A percentile compares a stretch with the other conserved stretches of the same genome.
phyloP scores from a whole-genome alignment of 1,284 basidiomycete genomes.

The Ceratobasidium papillatum region DNA sequence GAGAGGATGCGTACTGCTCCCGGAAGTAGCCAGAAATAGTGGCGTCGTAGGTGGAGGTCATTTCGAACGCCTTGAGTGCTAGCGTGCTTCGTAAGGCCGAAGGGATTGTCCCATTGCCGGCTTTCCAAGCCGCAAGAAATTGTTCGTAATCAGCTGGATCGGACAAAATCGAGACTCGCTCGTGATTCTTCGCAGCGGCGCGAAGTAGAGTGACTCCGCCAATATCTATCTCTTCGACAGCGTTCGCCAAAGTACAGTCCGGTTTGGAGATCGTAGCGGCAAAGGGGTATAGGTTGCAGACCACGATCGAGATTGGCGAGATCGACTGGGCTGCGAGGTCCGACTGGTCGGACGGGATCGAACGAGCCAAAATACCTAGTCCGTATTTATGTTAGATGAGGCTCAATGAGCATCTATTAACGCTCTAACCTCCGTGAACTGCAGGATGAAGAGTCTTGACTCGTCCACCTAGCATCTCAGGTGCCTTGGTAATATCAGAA shows the following conservation, averaged over 20 bases:
- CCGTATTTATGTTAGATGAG: conserved; percentile 12
- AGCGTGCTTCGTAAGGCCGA: conserved; percentile 78
- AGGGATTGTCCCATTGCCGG: conserved; percentile 72
- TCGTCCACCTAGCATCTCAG: conserved; percentile 99
- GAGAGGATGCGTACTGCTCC: conserved; percentile 89
- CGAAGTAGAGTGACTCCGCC: conserved; percentile 98
- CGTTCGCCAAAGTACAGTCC: conserved; percentile 88
- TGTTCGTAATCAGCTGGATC: conserved; percentile 92
- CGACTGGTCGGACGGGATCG: conserved; percentile 84
- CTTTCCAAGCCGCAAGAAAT: conserved; percentile 81
- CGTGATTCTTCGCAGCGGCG: conserved; percentile 99
- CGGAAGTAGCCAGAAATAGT: conserved; percentile 98
- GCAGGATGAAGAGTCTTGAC: conserved; percentile 99
- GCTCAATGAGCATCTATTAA: neutral
- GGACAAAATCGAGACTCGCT: conserved; percentile 89
- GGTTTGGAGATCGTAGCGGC: conserved; percentile 89
- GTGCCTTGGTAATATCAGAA: conserved; percentile 96
- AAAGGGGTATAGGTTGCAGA: conserved; percentile 99
- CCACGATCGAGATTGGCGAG: conserved; percentile 90
- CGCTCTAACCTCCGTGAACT: conserved; percentile 87
- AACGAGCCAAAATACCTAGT: conserved; percentile 87
- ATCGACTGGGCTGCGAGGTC: conserved; percentile 86
- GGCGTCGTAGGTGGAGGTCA: conserved; percentile 93
- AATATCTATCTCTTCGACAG: conserved; percentile 98
- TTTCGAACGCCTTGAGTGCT: conserved; percentile 97